Base-by-base conservation (phyloP, 2,329 filamentous ascomycete species). In the Colletotrichum lindemuthianum region DNA sequence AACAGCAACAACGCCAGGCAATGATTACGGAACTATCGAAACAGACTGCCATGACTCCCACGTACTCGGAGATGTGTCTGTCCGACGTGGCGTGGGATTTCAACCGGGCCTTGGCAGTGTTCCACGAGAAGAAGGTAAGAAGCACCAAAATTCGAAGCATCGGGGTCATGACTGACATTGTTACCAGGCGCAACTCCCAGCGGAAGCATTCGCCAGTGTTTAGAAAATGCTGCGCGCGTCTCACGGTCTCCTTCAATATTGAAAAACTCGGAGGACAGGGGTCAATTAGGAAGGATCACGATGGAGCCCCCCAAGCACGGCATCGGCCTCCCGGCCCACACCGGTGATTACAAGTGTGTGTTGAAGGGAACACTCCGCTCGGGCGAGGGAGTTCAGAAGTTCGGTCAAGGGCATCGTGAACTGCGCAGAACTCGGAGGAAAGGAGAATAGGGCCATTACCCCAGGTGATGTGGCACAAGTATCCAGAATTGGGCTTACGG, bases 21-120 rank as follows among this genome's bases (percentile, higher is more conserved):
- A 88, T 93, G 79, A 82, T 97, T 73, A 81, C 88, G 16, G 89
- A 96, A 73, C 84, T 97, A 56, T 90, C 88, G 68, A 88, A 88
- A 68, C 88, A 88, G 71, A 97, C 94, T 1, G 88, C 89, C 61
- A 93, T 99, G 88, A 96, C 88, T 8, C 78, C 89, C 9, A 83
- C 91, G 63, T 97, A 91, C 74, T 91, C 93, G 1, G 86, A 90
- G 69, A 86, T 96, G 82, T 97, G 95, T 71, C 82, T 98, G 13
- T 84, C 87, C 3, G 88, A 93, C 64, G 92, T 90, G 60, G 86
- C 84, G 41, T 98, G 93, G 93, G 87, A 96, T 74, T 87, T 94
- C 52, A 86, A 91, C 41, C 85, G 86, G 69, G 95, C 94, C 2
- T 79, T 94, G 69, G 81, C 84, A 58, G 87, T 92, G 37, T 97